Conservation (phyloP, 768 basidiomycete genomes). For the Tulasnella sp. region DNA sequence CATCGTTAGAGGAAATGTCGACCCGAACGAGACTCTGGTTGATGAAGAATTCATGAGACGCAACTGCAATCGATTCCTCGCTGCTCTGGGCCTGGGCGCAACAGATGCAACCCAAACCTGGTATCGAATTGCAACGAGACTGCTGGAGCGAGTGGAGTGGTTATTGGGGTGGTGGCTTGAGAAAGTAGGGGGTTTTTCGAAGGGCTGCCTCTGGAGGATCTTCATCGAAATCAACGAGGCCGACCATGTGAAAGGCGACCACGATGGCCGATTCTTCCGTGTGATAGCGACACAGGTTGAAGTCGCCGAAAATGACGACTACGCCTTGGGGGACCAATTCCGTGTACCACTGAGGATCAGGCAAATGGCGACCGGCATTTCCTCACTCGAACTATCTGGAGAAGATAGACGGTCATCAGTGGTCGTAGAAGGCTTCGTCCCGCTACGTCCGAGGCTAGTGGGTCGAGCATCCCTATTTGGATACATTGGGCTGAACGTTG, state of each 20-base stretch:
- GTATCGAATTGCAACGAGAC: neutral
- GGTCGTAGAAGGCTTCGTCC: neutral
- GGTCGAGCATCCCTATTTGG: neutral
- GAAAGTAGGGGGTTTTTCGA: neutral
- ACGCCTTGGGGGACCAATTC: neutral
- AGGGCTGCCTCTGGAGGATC: neutral
- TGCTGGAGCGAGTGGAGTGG: conserved; percentile 1
- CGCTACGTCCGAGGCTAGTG: neutral
- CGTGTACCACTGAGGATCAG: neutral
- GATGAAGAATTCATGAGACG: conserved; percentile 8
- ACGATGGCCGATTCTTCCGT: neutral
- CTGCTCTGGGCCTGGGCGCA: neutral
- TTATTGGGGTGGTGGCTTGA: neutral
- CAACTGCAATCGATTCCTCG: conserved; percentile 1
- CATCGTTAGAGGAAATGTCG: neutral
- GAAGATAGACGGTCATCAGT: neutral
- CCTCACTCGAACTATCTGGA: neutral
- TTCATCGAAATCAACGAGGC: neutral
- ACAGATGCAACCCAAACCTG: neutral
- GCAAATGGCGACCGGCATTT: neutral
- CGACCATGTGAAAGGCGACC: neutral
- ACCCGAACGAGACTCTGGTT: neutral
- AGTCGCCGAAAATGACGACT: neutral
- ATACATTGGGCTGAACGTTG: neutral
- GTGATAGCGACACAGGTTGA: neutral